Evolutionary conservation across 495 filamentous ascomycete species (phyloP).

Genomic region (Opeltia flavorubescens): DNA sequence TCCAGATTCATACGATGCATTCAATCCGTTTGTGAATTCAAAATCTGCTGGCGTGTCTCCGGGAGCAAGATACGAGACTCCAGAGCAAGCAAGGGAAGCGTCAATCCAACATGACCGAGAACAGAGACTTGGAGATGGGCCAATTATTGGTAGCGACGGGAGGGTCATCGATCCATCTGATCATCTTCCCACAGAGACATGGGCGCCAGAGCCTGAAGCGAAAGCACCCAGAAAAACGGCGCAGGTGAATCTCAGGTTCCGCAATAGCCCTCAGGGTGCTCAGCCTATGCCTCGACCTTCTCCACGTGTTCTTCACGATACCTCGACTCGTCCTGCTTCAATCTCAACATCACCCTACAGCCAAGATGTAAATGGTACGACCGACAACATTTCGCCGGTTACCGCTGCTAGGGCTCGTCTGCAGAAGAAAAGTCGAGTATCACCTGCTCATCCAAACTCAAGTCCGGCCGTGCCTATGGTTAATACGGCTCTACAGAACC

Average conservation of each 20-base stretch:
- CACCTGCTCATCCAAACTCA: conserved; percentile 9
- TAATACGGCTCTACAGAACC: conserved; percentile 4
- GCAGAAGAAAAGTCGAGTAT: conserved; percentile 37
- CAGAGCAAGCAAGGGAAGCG: conserved; percentile 27
- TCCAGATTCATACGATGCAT: conserved; percentile 71
- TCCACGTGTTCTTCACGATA: conserved; percentile 12
- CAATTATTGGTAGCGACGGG: conserved; percentile 71
- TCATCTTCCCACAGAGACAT: conserved; percentile 77
- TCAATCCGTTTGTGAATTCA: conserved; percentile 42
- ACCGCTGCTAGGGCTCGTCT: conserved; percentile 38
- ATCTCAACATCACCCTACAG: conserved; percentile 13
- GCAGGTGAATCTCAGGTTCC: conserved; percentile 39
- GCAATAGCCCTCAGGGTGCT: conserved; percentile 27
- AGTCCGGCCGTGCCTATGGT: conserved; percentile 15
- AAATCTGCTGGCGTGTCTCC: conserved; percentile 21
- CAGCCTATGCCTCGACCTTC: conserved; percentile 26
- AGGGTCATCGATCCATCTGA: conserved; percentile 85
- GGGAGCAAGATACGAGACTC: conserved; percentile 26
- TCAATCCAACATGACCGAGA: conserved; percentile 24
- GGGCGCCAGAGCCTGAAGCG: conserved; percentile 85
- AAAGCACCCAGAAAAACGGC: conserved; percentile 45
- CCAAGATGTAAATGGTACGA: neutral
- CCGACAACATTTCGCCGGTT: conserved; percentile 13
- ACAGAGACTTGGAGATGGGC: conserved; percentile 24
- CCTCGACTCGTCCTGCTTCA: conserved; percentile 18